Percentiles rank a stretch among this genome's conserved stretches.
These are phyloP conservation scores for Daedalea quercina DNA, from an alignment of 768 basidiomycete species.

Conservation along the genomic window DNA sequence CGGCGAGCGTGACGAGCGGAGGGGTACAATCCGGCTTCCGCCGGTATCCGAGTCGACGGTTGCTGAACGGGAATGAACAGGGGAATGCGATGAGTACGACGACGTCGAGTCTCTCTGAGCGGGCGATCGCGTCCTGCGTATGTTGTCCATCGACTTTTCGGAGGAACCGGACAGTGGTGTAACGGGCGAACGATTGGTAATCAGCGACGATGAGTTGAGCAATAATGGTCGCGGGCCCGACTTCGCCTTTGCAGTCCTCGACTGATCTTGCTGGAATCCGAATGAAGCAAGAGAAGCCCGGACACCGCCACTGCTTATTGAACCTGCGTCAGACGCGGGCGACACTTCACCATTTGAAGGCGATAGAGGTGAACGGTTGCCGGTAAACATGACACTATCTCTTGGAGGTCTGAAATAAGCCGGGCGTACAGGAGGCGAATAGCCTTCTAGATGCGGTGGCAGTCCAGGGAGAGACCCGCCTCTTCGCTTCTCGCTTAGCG, in stretches of 20 bases:
- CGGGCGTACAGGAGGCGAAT: slow-evolving; percentile 54
- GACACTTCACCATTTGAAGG: slow-evolving; percentile 11
- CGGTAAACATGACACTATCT: slow-evolving; percentile 40
- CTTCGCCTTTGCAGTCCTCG: slow-evolving; percentile 18
- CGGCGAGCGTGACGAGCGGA: slow-evolving; percentile 55
- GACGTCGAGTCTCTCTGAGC: slow-evolving; percentile 53
- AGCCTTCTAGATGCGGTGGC: slow-evolving; percentile 25
- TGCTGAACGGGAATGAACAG: slow-evolving; percentile 36
- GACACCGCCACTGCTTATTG: slow-evolving; percentile 32
- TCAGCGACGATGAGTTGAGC: slow-evolving; percentile 38
- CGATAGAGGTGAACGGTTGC: slow-evolving; percentile 1
- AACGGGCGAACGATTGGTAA: slow-evolving; percentile 18
- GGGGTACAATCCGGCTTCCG: slow-evolving; percentile 49
- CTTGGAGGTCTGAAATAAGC: slow-evolving; percentile 49
- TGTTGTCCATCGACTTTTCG: slow-evolving; percentile 12
- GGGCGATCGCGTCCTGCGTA: slow-evolving; percentile 17
- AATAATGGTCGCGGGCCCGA: slow-evolving; percentile 59
- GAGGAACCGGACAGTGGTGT: slow-evolving; percentile 11
- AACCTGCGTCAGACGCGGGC: slow-evolving; percentile 23
- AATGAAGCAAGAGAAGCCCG: slow-evolving; percentile 40
- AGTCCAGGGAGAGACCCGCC: slow-evolving; percentile 36
- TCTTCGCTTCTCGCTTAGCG: slow-evolving; percentile 12
- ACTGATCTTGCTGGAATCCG: slow-evolving; percentile 20
- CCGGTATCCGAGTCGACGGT: slow-evolving; percentile 46
- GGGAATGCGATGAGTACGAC: slow-evolving; percentile 57